These are phyloP conservation scores for Podospora tetraspora DNA, from an alignment of 495 filamentous ascomycete species.

Conservation along the genomic window DNA sequence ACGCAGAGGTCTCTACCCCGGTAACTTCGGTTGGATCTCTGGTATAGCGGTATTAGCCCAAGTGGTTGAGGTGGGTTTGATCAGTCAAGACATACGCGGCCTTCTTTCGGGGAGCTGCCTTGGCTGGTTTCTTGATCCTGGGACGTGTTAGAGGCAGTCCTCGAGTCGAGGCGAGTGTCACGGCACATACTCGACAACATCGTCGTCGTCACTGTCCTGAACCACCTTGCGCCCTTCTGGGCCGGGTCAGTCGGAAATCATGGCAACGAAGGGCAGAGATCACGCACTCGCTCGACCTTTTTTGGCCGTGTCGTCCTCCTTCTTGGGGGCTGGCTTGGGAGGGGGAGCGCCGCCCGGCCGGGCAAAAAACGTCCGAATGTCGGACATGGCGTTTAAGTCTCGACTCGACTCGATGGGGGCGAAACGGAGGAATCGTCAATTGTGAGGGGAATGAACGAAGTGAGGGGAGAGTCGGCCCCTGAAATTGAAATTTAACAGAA, in stretches of 20 bases:
- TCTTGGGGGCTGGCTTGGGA: conserved; percentile 45
- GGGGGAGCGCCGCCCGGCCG: conserved; percentile 48
- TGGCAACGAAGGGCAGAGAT: background rate
- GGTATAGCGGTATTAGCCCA: background rate
- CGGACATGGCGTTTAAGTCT: conserved; percentile 53
- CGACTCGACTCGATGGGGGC: background rate
- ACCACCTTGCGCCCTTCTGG: conserved; percentile 64
- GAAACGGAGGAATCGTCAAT: background rate
- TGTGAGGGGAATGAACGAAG: background rate
- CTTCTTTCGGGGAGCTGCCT: conserved; percentile 41
- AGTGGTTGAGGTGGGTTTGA: background rate
- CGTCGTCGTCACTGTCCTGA: conserved; percentile 72
- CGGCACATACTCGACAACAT: conserved; percentile 38
- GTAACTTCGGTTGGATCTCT: conserved; percentile 34
- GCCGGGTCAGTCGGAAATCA: conserved; percentile 19
- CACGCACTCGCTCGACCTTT: conserved; percentile 38
- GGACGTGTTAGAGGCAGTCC: background rate
- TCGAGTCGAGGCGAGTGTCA: no score
- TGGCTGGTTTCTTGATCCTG: conserved; percentile 39
- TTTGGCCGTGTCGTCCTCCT: conserved; percentile 41
- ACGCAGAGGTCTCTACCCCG: conserved; percentile 41
- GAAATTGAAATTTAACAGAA: background rate
- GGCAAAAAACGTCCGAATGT: conserved; percentile 79
- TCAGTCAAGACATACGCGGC: conserved; percentile 27
- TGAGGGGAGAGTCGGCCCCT: background rate